Conservation (phyloP, 179 eudicot species). For the Spinacia oleracea region DNA sequence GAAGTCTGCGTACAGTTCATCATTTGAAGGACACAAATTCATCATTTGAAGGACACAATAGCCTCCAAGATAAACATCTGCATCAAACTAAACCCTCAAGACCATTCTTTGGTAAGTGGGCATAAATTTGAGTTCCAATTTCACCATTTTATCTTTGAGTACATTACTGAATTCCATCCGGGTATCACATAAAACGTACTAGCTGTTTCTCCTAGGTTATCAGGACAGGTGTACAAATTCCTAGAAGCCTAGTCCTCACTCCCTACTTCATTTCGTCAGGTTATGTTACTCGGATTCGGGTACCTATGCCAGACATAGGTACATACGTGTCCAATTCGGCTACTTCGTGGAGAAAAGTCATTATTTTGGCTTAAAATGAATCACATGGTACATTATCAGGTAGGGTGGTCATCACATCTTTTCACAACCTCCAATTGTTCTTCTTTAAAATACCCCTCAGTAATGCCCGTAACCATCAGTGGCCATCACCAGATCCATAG, state of each 20-base stretch:
- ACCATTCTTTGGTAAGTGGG: too few relatives aligned
- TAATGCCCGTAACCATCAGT: neutral
- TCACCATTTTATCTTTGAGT: too few relatives aligned
- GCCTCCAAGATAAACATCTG: neutral
- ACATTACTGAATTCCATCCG: too few relatives aligned
- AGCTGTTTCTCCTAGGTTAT: neutral
- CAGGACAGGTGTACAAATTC: neutral
- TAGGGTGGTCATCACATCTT: neutral
- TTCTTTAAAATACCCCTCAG: neutral
- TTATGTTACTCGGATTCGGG: too few relatives aligned
- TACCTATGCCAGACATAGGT: too few relatives aligned
- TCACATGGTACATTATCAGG: neutral
- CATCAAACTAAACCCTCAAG: neutral
- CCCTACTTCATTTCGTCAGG: neutral
- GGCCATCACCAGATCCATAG: neutral
- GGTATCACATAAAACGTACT: neutral
- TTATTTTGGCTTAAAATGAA: too few relatives aligned
- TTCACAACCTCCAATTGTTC: neutral
- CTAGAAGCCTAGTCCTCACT: neutral
- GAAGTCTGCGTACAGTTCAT: neutral
- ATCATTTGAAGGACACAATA: neutral
- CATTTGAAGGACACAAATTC: neutral
- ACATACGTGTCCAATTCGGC: too few relatives aligned
- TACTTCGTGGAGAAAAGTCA: too few relatives aligned
- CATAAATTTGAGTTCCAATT: neutral